phyloP scores from a whole-genome alignment of 2,329 filamentous ascomycete species.

The Talaromyces sp. region DNA sequence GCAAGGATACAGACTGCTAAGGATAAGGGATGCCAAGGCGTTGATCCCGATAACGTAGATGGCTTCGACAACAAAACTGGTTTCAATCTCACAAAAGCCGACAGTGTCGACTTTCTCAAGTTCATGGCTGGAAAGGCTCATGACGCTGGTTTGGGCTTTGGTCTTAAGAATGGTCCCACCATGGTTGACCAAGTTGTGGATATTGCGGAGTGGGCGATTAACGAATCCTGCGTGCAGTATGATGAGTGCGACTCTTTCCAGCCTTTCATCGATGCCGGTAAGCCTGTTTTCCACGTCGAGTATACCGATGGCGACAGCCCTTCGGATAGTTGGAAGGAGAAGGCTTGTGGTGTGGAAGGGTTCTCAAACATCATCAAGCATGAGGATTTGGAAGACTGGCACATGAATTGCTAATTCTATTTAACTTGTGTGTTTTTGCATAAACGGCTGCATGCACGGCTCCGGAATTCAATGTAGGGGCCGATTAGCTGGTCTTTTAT shows the following conservation, averaged over 20 bases:
- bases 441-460: too few species aligned
- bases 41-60: constrained; percentile 1
- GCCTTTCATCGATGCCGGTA: neutral
- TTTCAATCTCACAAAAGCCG: neutral
- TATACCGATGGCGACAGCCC: neutral
- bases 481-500: too few species aligned
- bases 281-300: constrained; percentile 1
- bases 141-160: neutral
- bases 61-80: neutral
- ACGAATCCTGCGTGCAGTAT: neutral
- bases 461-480: too few species aligned
- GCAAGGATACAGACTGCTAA: neutral
- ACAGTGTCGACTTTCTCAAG: neutral
- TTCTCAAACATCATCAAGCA: neutral
- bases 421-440: too few species aligned
- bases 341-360: neutral
- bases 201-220: neutral
- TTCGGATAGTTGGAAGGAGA: neutral
- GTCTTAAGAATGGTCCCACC: neutral
- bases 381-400: neutral
- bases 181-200: neutral
- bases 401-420: neutral
- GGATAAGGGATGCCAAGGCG: neutral
- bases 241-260: neutral
- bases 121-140: neutral